Percentiles rank a stretch among this genome's conserved stretches.
Conservation (phyloP, 2,329 filamentous ascomycete genomes). For the Raffaelea arxii region DNA sequence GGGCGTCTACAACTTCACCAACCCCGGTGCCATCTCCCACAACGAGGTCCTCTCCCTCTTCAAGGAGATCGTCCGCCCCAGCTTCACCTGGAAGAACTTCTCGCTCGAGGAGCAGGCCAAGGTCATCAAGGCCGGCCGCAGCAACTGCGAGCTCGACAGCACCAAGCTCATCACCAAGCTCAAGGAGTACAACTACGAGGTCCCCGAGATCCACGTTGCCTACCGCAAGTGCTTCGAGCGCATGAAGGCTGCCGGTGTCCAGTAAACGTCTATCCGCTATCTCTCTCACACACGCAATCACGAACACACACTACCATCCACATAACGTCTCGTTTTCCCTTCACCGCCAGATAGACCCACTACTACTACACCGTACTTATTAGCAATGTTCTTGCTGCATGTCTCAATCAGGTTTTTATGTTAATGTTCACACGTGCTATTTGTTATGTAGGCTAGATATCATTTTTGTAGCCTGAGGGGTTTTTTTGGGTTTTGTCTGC, state of each 20-base stretch:
- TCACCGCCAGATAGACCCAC: too few species aligned
- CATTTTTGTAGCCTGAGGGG: too few species aligned
- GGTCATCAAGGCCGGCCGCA: slow-evolving; percentile 57
- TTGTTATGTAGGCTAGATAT: too few species aligned
- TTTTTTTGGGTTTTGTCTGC: too few species aligned
- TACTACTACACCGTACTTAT: too few species aligned
- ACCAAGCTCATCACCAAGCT: slow-evolving; percentile 52
- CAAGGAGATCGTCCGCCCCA: slow-evolving; percentile 51
- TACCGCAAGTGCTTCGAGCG: slow-evolving; percentile 53
- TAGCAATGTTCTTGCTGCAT: too few species aligned
- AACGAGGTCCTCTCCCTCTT: slow-evolving; percentile 57
- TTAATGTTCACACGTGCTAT: too few species aligned
- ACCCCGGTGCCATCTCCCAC: slow-evolving; percentile 61
- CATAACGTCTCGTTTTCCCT: too few species aligned
- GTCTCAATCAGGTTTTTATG: too few species aligned
- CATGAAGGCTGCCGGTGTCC: slow-evolving; percentile 47
- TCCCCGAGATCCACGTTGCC: slow-evolving; percentile 53
- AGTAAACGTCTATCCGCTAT: slow-evolving; percentile 28
- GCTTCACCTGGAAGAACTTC: slow-evolving; percentile 56
- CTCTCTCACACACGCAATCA: too few species aligned
- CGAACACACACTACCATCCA: too few species aligned
- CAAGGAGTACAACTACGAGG: slow-evolving; percentile 44
- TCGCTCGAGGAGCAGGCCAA: slow-evolving; percentile 55
- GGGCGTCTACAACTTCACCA: slow-evolving; percentile 62
- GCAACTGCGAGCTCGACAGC: slow-evolving; percentile 56